Percentiles rank a stretch among this genome's conserved stretches.
phyloP scores from a whole-genome alignment of 2,329 filamentous ascomycete species.

The Aspergillus ochraceus region DNA sequence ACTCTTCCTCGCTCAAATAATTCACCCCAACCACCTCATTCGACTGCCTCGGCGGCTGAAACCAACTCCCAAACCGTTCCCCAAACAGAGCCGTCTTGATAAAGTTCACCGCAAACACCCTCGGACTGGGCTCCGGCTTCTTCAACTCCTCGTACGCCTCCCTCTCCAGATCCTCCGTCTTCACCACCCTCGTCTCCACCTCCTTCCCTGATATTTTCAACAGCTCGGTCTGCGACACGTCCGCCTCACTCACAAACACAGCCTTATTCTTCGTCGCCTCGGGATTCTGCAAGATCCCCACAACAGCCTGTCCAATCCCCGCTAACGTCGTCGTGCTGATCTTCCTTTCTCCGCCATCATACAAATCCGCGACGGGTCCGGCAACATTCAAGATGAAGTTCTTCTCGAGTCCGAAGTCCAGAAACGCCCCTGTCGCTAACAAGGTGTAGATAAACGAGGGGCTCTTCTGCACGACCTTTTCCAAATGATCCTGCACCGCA shows the following conservation, averaged over 20 bases:
- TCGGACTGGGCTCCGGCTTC: slow-evolving; percentile 16
- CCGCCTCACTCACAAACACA: slow-evolving; percentile 40
- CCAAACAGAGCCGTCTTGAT: slow-evolving; percentile 34
- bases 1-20: slow-evolving; percentile 32
- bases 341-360: slow-evolving; percentile 51
- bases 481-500: slow-evolving; percentile 27
- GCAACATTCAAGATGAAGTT: slow-evolving; percentile 48
- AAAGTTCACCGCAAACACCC: slow-evolving; percentile 27
- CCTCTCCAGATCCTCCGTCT: slow-evolving; percentile 4
- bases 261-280: slow-evolving; percentile 56
- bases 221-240: slow-evolving; percentile 3
- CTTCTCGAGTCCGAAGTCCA: slow-evolving; percentile 33
- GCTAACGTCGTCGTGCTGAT: slow-evolving; percentile 53
- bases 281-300: slow-evolving; percentile 50
- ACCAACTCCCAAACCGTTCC: slow-evolving; percentile 31
- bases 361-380: slow-evolving; percentile 40
- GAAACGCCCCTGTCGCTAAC: slow-evolving; percentile 33
- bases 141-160: background rate
- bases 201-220: background rate
- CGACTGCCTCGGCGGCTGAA: slow-evolving; percentile 27
- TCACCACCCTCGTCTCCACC: background rate
- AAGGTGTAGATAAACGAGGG: slow-evolving; percentile 32
- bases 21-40: slow-evolving; percentile 43
- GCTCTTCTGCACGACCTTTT: slow-evolving; percentile 17
- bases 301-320: slow-evolving; percentile 50